These are phyloP conservation scores for Sporothrix humicola DNA, from an alignment of 2,329 filamentous ascomycete species.

Conservation along the genomic window DNA sequence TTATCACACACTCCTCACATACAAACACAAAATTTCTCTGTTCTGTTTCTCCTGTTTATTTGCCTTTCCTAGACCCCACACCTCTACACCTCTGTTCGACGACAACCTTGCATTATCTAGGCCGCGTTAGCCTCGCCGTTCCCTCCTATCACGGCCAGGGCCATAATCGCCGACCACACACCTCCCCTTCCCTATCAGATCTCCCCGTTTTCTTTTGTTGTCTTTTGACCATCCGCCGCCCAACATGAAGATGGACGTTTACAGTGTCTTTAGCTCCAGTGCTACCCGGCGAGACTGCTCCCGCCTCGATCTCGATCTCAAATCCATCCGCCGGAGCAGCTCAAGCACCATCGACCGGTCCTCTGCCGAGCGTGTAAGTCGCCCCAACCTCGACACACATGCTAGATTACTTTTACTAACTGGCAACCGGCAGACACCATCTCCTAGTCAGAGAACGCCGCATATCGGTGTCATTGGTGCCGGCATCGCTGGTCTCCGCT, in stretches of 20 bases:
- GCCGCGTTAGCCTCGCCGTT: not conserved
- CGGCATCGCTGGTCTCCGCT: slow-evolving; percentile 72
- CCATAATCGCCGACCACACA: slow-evolving; percentile 3
- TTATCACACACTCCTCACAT: not conserved
- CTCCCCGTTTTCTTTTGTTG: not conserved
- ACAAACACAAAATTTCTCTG: not conserved
- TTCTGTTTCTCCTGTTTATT: not conserved
- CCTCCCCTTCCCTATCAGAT: not conserved
- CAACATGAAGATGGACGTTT: slow-evolving; percentile 55
- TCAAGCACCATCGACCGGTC: slow-evolving; percentile 8
- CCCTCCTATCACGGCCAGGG: not conserved
- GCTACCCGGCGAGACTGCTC: slow-evolving; percentile 52
- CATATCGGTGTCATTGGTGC: slow-evolving; percentile 73
- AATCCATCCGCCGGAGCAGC: slow-evolving; percentile 48
- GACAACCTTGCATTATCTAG: slow-evolving; percentile 2
- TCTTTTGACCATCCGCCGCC: not conserved
- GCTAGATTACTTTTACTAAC: not conserved
- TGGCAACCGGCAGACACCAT: slow-evolving; percentile 15
- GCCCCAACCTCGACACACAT: too few species aligned
- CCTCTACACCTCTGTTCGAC: not conserved
- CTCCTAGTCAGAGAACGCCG: slow-evolving; percentile 43
- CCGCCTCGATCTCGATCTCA: slow-evolving; percentile 58
- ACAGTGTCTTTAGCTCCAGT: slow-evolving; percentile 57
- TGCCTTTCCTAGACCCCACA: not conserved
- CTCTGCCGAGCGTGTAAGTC: slow-evolving; percentile 8